Evolutionary conservation across 345 rosid genomes (phyloP), one percentile per base, ranked within the genome.

Genomic region (Moricandia moricandioides): DNA sequence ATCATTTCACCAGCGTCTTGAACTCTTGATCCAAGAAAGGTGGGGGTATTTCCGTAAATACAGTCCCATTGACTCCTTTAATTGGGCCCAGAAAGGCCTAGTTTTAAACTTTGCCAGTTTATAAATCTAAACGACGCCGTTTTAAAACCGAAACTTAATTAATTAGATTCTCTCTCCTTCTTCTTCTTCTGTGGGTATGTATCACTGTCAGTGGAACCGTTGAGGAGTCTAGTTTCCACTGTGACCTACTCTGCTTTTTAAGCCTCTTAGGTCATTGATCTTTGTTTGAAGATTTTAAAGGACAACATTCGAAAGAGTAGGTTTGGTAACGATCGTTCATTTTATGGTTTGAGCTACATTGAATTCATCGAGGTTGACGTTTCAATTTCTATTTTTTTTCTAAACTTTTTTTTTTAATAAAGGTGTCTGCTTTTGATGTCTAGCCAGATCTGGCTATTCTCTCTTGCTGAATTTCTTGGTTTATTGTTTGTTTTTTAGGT

Each of bases 151-250:
- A 31, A 43, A 13, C 14, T 65, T 43, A 56, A 33, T 74, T 9
- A 30, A n/a, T 21, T 45, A 30, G 33, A 10, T 8, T 18, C 11
- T 45, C 6, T 17, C 34, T 35, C 5, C 24, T 59, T 29, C 67
- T 18, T n/a, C 70, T 9, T 14, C 73, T 12, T 43, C 49, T 12
- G 12, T 21, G 31, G 31, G 31, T 13, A 21, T 13, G 13, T 1
- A 64, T 77, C 76, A 45, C 80, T 64, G 7, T 77, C 80, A 77
- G 62, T 77, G 80, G 80, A 77, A 70, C 80, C 76, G 80, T 77
- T 77, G 80, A 51, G 66, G 55, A 55, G 70, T 63, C 70, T 76
- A 68, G 61, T 51, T 29, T 62, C 43, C 70, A 70, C 52, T 13
- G 60, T 63, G 59, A 62, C 49, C 66, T 39, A 75, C 72, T 24